These are phyloP conservation scores for Zygotorulaspora sp. DNA, from an alignment of 805 yeast genomes.

Conservation along the genomic window DNA sequence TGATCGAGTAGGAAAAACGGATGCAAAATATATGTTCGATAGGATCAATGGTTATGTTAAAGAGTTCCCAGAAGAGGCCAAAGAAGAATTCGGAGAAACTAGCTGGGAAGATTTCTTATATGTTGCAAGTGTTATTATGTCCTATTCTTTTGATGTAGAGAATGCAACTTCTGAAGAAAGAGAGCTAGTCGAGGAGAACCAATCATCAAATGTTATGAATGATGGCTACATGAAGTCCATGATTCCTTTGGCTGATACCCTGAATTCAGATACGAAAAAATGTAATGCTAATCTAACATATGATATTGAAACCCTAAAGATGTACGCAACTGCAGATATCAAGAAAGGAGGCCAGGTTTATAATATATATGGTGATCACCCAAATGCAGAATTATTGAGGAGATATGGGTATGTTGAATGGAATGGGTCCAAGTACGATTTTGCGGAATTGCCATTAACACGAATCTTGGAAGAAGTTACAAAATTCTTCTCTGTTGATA, in stretches of 20 bases:
- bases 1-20: slow-evolving; percentile 63
- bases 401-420: slow-evolving; percentile 87
- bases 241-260: slow-evolving; percentile 90
- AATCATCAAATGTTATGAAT: slow-evolving; percentile 37
- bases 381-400: slow-evolving; percentile 85
- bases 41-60: slow-evolving; percentile 28
- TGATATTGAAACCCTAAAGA: slow-evolving; percentile 48
- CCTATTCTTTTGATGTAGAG: slow-evolving; percentile 86
- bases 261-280: slow-evolving; percentile 76
- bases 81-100: slow-evolving; percentile 33
- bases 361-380: slow-evolving; percentile 86
- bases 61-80: slow-evolving; percentile 24
- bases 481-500: slow-evolving; percentile 20
- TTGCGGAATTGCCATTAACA: slow-evolving; percentile 63
- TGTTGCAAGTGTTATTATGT: slow-evolving; percentile 77
- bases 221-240: slow-evolving; percentile 62
- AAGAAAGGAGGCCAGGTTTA: slow-evolving; percentile 66
- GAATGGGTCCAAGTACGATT: slow-evolving; percentile 68
- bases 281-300: slow-evolving; percentile 70
- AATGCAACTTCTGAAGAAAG: slow-evolving; percentile 33
- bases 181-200: slow-evolving; percentile 36
- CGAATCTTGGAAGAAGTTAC: slow-evolving; percentile 34
- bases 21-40: slow-evolving; percentile 58
- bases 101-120: slow-evolving; percentile 58
- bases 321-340: slow-evolving; percentile 65